Evolutionary conservation across 2,329 filamentous ascomycete genomes (phyloP).

Genomic region (Sphaerulina vaccinii): DNA sequence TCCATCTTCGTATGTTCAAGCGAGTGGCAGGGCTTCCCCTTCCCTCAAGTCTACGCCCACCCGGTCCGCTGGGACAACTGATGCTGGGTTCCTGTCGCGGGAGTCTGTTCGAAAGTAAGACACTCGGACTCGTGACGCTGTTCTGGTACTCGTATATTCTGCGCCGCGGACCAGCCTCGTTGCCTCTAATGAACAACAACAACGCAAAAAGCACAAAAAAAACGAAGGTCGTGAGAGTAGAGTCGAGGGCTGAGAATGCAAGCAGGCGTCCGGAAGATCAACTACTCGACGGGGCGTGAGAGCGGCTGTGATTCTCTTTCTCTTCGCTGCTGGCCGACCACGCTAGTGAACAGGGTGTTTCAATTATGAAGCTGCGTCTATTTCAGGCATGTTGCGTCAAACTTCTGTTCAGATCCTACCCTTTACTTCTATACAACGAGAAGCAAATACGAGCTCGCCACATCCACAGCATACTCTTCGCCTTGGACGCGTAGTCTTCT

Average conservation of each 20-base stretch:
- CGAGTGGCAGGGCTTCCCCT: background rate
- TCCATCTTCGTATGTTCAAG: conserved; percentile 11
- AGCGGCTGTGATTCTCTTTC: background rate
- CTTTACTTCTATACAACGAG: background rate
- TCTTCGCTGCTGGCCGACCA: background rate
- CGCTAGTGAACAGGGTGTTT: background rate
- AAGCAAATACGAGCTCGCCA: background rate
- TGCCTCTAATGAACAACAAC: background rate
- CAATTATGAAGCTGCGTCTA: background rate
- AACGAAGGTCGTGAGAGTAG: background rate
- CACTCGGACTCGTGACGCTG: background rate
- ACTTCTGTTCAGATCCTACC: background rate
- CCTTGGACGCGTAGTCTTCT: background rate
- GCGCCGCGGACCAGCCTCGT: background rate
- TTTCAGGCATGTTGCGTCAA: background rate
- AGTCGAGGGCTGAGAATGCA: background rate
- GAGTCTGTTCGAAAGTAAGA: background rate
- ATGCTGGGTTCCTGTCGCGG: conserved; percentile 1
- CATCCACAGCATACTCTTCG: background rate
- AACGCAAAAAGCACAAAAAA: background rate
- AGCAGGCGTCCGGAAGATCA: background rate
- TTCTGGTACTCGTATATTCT: background rate
- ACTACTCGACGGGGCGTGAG: no score
- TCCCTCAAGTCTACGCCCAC: no score
- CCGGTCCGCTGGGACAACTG: conserved; percentile 19